Evolutionary conservation across 2,329 filamentous ascomycete species (phyloP).

Genomic region (Pseudogymnoascus sp.): DNA sequence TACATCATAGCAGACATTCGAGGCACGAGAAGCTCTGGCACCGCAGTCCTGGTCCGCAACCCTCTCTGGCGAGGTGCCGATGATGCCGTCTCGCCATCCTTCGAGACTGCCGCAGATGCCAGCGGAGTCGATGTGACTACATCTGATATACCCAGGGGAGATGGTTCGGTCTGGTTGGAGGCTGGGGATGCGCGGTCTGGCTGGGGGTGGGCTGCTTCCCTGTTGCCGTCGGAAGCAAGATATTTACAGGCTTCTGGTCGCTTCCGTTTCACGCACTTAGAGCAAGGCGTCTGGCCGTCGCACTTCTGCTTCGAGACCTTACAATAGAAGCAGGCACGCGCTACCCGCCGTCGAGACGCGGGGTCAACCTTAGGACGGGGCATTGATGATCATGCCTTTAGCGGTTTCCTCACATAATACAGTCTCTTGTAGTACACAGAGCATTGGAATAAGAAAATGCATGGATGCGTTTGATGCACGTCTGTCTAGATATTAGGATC

Average conservation of each 20-base stretch:
- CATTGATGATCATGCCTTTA: not conserved
- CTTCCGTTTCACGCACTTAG: slow-evolving; percentile 8
- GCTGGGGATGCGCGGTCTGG: not conserved
- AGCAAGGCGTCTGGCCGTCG: slow-evolving; percentile 8
- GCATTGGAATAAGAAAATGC: not conserved
- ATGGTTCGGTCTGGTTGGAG: not conserved
- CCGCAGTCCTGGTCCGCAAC: not conserved
- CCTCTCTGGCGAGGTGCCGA: not conserved
- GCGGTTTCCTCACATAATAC: not conserved
- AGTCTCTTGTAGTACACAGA: not conserved
- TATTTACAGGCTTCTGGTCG: not conserved
- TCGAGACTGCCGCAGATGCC: not conserved
- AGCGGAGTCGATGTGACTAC: not conserved
- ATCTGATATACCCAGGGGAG: not conserved
- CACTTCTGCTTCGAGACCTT: slow-evolving; percentile 11
- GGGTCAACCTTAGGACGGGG: slow-evolving; percentile 8
- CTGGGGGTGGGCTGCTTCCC: not conserved
- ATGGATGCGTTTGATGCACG: not conserved
- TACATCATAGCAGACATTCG: not conserved
- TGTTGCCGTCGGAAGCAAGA: not conserved
- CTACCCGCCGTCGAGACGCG: slow-evolving; percentile 7
- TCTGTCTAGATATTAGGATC: not conserved
- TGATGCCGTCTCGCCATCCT: not conserved
- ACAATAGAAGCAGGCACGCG: slow-evolving; percentile 8
- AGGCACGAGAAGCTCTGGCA: not conserved